These are phyloP conservation scores for Nothomitra cinnamomea DNA, from an alignment of 2,329 filamentous ascomycete species.

Conservation along the genomic window DNA sequence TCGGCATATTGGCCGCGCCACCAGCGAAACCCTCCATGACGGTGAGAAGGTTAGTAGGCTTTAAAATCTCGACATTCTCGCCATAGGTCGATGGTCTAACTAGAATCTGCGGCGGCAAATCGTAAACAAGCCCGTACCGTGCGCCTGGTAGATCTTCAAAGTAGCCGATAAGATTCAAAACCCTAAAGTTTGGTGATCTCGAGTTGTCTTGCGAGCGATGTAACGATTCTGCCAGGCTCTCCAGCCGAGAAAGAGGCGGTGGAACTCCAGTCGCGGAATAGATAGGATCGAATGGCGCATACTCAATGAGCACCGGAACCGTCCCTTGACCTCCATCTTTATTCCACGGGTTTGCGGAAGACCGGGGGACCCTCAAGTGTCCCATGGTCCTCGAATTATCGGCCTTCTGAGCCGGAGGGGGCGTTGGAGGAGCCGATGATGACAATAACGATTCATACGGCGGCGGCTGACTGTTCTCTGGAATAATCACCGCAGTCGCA, in stretches of 20 bases:
- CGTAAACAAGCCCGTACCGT: slow-evolving; percentile 58
- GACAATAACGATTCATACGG: slow-evolving; percentile 1
- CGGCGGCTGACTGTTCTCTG: background rate
- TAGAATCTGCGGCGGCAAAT: slow-evolving; percentile 49
- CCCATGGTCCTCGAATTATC: slow-evolving; percentile 4
- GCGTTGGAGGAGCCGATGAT: background rate
- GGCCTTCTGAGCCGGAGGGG: background rate
- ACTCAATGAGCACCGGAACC: slow-evolving; percentile 51
- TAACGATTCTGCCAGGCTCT: slow-evolving; percentile 19
- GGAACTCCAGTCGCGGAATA: slow-evolving; percentile 30
- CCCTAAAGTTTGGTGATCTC: slow-evolving; percentile 37
- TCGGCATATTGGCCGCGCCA: slow-evolving; percentile 28
- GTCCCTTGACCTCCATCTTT: slow-evolving; percentile 18
- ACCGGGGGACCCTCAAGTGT: background rate
- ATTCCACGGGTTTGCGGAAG: slow-evolving; percentile 18
- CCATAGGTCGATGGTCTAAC: slow-evolving; percentile 23
- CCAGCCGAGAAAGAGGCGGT: slow-evolving; percentile 20
- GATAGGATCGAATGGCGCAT: slow-evolving; percentile 34
- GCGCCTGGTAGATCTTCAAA: slow-evolving; percentile 54
- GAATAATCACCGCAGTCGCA: slow-evolving; percentile 2
- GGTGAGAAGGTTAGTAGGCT: slow-evolving; percentile 5
- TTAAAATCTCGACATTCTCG: slow-evolving; percentile 1
- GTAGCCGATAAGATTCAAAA: slow-evolving; percentile 47
- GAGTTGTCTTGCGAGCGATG: slow-evolving; percentile 10
- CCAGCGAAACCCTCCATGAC: slow-evolving; percentile 1